These are phyloP conservation scores for Phoma sp. DNA, from an alignment of 2,329 filamentous ascomycete species.

Conservation along the genomic window DNA sequence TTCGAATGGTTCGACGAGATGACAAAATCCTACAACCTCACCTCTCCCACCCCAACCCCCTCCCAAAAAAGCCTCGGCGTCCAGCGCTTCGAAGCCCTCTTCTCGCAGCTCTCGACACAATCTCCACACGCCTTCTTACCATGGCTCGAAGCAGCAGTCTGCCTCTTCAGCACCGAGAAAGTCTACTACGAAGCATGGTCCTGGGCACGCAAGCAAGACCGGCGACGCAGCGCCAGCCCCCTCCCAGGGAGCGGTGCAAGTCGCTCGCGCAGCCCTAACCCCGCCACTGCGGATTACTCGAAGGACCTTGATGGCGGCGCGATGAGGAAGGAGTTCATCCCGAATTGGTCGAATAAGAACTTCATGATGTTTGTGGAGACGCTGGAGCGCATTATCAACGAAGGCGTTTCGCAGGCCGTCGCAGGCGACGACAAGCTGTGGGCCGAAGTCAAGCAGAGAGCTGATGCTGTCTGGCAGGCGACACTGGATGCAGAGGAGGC, in stretches of 20 bases:
- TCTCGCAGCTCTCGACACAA: conserved; percentile 19
- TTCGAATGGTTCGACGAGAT: conserved; percentile 41
- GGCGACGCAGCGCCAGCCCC: conserved; percentile 18
- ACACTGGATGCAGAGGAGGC: conserved; percentile 43
- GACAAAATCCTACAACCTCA: conserved; percentile 31
- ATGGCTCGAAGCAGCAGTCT: conserved; percentile 42
- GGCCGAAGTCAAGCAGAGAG: conserved; percentile 30
- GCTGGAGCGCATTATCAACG: conserved; percentile 63
- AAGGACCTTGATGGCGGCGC: conserved; percentile 70
- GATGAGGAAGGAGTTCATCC: conserved; percentile 68
- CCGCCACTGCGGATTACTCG: conserved; percentile 7
- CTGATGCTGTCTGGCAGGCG: conserved; percentile 33
- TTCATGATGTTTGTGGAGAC: conserved; percentile 66
- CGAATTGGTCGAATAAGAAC: conserved; percentile 69
- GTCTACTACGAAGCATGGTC: conserved; percentile 45
- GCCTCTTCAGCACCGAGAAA: conserved; percentile 45
- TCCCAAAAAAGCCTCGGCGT: conserved; percentile 34
- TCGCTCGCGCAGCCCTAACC: neutral
- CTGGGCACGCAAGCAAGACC: conserved; percentile 38
- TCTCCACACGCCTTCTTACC: conserved; percentile 29
- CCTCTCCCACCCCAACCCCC: neutral
- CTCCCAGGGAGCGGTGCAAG: conserved; percentile 10
- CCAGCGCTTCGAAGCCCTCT: conserved; percentile 38
- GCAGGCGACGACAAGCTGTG: conserved; percentile 26
- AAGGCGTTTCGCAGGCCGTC: conserved; percentile 37